These are phyloP conservation scores for Talaromyces nanjingensis DNA, from an alignment of 495 filamentous ascomycete species.

Conservation along the genomic window DNA sequence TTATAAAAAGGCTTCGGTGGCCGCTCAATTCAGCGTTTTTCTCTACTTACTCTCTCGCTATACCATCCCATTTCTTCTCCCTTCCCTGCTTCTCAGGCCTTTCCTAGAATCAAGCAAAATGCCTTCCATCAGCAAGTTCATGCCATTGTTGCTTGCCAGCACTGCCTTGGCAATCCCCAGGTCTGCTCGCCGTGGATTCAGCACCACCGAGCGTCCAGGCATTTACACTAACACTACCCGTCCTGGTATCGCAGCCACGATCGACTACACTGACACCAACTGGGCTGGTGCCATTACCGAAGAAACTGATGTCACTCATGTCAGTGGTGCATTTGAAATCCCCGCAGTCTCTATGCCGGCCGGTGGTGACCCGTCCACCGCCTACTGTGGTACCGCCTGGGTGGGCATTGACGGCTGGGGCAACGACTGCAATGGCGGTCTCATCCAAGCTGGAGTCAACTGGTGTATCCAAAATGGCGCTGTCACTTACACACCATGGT, in stretches of 20 bases:
- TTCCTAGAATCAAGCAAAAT: not conserved
- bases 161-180: not conserved
- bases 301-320: constrained; percentile 26
- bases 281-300: constrained; percentile 7
- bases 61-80: too few species aligned
- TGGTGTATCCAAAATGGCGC: constrained; percentile 38
- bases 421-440: constrained; percentile 37
- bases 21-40: too few species aligned
- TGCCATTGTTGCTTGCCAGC: constrained; percentile 4
- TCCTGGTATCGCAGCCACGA: not conserved
- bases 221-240: not conserved
- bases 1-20: not conserved
- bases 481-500: constrained; percentile 50
- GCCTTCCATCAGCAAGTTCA: not conserved
- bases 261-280: constrained; percentile 3
- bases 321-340: constrained; percentile 49
- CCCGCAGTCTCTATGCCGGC: constrained; percentile 41
- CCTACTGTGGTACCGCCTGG: constrained; percentile 40
- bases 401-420: constrained; percentile 57
- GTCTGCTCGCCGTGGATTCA: not conserved
- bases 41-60: too few species aligned
- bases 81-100: not conserved
- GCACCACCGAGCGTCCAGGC: not conserved
- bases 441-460: constrained; percentile 57
- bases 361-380: constrained; percentile 32